These are phyloP conservation scores for Xylaria nigripes DNA, from an alignment of 495 filamentous ascomycete genomes.

Conservation along the genomic window DNA sequence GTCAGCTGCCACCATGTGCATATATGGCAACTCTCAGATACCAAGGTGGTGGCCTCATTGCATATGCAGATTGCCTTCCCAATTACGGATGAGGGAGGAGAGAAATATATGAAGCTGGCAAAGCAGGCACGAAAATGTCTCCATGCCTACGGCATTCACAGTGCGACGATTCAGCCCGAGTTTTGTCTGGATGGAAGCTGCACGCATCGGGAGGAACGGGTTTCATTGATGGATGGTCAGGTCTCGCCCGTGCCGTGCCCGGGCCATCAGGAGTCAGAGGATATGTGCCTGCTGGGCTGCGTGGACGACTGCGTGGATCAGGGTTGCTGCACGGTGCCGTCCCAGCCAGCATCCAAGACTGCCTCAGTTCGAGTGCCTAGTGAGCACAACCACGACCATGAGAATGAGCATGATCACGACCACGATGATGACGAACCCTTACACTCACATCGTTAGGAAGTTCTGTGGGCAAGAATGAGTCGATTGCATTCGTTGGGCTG, in stretches of 20 bases:
- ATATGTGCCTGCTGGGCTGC: slow-evolving; percentile 75
- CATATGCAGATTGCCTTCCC: slow-evolving; percentile 79
- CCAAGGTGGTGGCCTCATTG: slow-evolving; percentile 82
- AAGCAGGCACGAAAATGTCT: slow-evolving; percentile 72
- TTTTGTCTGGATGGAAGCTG: slow-evolving; percentile 58
- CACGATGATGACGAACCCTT: slow-evolving; percentile 9
- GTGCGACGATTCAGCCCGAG: slow-evolving; percentile 96
- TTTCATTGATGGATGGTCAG: slow-evolving; percentile 25
- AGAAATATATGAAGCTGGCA: slow-evolving; percentile 84
- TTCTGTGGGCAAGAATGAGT: neutral
- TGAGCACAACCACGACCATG: slow-evolving; percentile 11
- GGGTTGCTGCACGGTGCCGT: slow-evolving; percentile 55
- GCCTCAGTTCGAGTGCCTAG: slow-evolving; percentile 20
- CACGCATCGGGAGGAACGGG: slow-evolving; percentile 30
- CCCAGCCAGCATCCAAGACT: slow-evolving; percentile 19
- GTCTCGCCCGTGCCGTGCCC: slow-evolving; percentile 30
- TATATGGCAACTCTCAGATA: slow-evolving; percentile 94
- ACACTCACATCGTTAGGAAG: slow-evolving; percentile 14
- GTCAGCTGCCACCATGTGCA: slow-evolving; percentile 89
- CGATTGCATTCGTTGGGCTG: slow-evolving; percentile 1
- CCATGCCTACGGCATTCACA: slow-evolving; percentile 93
- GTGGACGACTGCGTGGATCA: slow-evolving; percentile 68
- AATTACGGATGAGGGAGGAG: slow-evolving; percentile 60
- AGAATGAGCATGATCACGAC: slow-evolving; percentile 13
- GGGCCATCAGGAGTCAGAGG: slow-evolving; percentile 43